Evolutionary conservation across 345 rosid genomes (phyloP).

Genomic region (Ceriops decandra): DNA sequence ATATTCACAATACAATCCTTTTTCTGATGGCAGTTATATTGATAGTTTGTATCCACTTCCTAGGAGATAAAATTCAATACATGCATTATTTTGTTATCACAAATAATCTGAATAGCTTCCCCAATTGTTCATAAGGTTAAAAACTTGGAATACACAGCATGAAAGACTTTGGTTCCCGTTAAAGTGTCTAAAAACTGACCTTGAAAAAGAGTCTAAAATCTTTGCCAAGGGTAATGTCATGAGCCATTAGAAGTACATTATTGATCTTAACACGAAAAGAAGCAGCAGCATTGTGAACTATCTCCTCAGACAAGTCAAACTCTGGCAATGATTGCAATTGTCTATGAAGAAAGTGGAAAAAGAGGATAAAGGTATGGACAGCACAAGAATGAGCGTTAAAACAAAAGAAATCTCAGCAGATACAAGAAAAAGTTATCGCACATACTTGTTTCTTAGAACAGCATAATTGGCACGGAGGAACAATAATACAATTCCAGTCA

Average conservation of each 20-base stretch:
- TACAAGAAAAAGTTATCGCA: neutral
- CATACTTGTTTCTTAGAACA: conserved; percentile 55
- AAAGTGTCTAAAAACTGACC: conserved; percentile 33
- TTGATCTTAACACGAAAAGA: conserved; percentile 76
- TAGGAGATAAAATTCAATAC: too few relatives aligned
- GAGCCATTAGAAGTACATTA: conserved; percentile 78
- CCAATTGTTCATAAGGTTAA: neutral
- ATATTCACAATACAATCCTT: too few relatives aligned
- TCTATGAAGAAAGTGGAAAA: conserved; percentile 23
- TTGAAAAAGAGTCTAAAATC: conserved; percentile 76
- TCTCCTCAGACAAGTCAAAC: conserved; percentile 77
- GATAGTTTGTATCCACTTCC: too few relatives aligned
- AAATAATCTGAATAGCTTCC: neutral
- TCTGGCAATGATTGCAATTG: conserved; percentile 58
- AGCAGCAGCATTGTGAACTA: conserved; percentile 75
- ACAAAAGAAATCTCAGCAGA: neutral
- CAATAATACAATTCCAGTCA: conserved; percentile 49
- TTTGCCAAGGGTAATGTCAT: conserved; percentile 73
- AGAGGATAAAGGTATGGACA: conserved; percentile 3
- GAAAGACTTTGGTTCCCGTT: neutral
- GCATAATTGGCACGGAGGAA: conserved; percentile 58
- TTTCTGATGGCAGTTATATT: too few relatives aligned
- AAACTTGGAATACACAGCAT: neutral
- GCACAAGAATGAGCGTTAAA: conserved; percentile 1
- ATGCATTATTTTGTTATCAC: too few relatives aligned